Percentiles rank a stretch among this genome's conserved stretches.
Conservation (phyloP, 2,329 filamentous ascomycete genomes). For the Calonectria multiphialidica region DNA sequence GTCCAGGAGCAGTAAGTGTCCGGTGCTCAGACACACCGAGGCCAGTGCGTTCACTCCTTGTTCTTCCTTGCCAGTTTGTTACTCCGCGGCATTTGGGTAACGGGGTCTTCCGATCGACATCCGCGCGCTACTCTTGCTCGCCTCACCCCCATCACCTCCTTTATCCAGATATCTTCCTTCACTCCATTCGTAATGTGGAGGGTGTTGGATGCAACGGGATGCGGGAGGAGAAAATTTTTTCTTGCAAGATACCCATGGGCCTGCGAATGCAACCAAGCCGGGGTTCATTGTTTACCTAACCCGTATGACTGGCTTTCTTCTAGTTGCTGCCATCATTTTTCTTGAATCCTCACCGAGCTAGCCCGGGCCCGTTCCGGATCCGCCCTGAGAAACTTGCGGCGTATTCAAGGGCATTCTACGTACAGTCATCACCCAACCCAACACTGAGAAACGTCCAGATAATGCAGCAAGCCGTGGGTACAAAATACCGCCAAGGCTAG, state of each 20-base stretch:
- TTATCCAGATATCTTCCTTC: not conserved
- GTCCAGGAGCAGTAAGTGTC: not conserved
- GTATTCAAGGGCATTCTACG: not conserved
- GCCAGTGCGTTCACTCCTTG: not conserved
- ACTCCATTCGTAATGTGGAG: not conserved
- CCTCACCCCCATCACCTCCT: not conserved
- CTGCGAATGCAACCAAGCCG: slow-evolving; percentile 4
- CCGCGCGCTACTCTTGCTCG: not conserved
- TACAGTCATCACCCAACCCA: not conserved
- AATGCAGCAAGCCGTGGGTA: not conserved
- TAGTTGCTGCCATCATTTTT: not conserved
- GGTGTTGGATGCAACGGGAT: not conserved
- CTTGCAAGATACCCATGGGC: not conserved
- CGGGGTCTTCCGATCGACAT: not conserved
- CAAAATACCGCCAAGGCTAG: not conserved
- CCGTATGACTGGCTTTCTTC: not conserved
- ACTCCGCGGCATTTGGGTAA: slow-evolving; percentile 10
- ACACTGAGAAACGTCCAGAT: not conserved
- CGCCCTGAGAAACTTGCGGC: not conserved
- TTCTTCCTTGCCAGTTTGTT: not conserved
- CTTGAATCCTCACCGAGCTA: not conserved
- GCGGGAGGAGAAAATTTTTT: slow-evolving; percentile 3
- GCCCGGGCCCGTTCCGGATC: not conserved
- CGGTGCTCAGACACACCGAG: not conserved
- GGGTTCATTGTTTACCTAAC: not conserved